A percentile compares a stretch with the other conserved stretches of the same genome.
Conservation (phyloP, 345 rosid species). For the Moricandia moricandioides region DNA sequence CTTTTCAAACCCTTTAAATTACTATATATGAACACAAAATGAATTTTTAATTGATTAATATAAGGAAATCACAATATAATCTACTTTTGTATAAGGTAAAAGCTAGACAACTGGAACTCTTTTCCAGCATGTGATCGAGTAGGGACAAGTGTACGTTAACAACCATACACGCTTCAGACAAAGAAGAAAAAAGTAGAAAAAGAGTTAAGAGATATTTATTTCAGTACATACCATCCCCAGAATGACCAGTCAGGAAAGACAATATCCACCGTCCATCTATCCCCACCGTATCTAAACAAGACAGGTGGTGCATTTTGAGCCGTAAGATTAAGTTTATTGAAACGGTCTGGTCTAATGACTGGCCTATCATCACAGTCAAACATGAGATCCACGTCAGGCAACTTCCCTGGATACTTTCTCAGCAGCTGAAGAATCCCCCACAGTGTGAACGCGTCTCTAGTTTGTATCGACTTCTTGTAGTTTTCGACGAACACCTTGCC, state of each 20-base stretch:
- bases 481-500: constrained; percentile 58
- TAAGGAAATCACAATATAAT: not conserved
- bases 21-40: not conserved
- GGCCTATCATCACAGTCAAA: constrained; percentile 66
- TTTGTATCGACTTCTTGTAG: constrained; percentile 49
- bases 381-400: constrained; percentile 74
- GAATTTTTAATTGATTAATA: not conserved
- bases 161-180: constrained; percentile 28
- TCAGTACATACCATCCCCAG: constrained; percentile 51
- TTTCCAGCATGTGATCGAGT: constrained; percentile 30
- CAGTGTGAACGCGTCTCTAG: constrained; percentile 50
- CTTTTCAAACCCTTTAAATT: not conserved
- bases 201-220: not conserved
- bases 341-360: constrained; percentile 33
- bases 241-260: constrained; percentile 56
- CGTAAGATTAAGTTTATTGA: constrained; percentile 1
- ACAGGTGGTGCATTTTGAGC: constrained; percentile 38
- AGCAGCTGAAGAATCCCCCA: constrained; percentile 74
- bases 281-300: constrained; percentile 49
- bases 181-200: not conserved
- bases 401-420: constrained; percentile 56
- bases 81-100: not conserved
- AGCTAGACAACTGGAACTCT: not conserved
- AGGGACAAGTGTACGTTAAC: constrained; percentile 34
- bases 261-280: constrained; percentile 39